Evolutionary conservation across 306 rosid species (phyloP).

Genomic region (Urtica urens): DNA sequence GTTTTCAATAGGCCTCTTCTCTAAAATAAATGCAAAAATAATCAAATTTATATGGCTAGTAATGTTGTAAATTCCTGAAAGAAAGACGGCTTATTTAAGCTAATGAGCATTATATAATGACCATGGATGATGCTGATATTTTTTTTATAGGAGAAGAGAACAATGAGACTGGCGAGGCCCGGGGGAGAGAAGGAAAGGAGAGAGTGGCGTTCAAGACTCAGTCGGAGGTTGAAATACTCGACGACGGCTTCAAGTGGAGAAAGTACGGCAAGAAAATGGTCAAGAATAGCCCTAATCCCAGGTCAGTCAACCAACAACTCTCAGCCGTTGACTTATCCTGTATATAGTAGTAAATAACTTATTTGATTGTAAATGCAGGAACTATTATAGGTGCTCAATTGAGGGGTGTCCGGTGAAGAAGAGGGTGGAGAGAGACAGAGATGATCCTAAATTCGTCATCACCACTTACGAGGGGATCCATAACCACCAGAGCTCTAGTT

Average conservation of each 20-base stretch:
- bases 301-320: slow-evolving; percentile 31
- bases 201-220: slow-evolving; percentile 59
- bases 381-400: slow-evolving; percentile 70
- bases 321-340: neutral
- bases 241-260: slow-evolving; percentile 89
- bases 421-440: slow-evolving; percentile 87
- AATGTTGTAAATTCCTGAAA: too few relatives aligned
- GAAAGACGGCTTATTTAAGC: too few relatives aligned
- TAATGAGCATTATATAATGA: neutral
- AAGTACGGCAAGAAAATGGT: slow-evolving; percentile 93
- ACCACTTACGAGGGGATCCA: slow-evolving; percentile 87
- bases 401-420: slow-evolving; percentile 86
- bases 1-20: too few relatives aligned
- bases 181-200: slow-evolving; percentile 31
- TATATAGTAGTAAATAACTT: neutral
- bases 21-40: too few relatives aligned
- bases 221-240: slow-evolving; percentile 65
- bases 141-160: slow-evolving; percentile 20
- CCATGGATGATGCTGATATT: slow-evolving; percentile 1
- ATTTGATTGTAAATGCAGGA: slow-evolving; percentile 39
- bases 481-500: slow-evolving; percentile 41
- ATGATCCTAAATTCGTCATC: slow-evolving; percentile 60
- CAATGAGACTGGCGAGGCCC: too few relatives aligned
- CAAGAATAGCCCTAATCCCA: slow-evolving; percentile 85
- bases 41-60: too few relatives aligned